Percentiles rank a stretch among this genome's conserved stretches.
Conservation (phyloP, 257 asterid species). For the Voacanga thouarsii region DNA sequence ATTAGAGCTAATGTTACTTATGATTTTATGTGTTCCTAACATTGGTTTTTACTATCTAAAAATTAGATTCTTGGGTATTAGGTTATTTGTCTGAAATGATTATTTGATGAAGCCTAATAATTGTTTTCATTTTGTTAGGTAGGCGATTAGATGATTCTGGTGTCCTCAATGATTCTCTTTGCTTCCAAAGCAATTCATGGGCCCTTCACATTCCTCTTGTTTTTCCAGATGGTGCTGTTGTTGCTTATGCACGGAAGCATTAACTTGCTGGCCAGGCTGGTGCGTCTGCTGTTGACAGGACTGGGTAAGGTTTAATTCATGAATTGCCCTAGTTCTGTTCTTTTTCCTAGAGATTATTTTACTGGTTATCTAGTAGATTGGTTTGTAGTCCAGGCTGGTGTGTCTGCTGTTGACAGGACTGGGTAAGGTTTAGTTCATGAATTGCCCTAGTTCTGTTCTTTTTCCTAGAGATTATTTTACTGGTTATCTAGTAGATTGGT, state of each 20-base stretch:
- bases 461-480: not conserved
- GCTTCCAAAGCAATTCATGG: constrained; percentile 91
- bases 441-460: not conserved
- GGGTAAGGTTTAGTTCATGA: constrained; percentile 40
- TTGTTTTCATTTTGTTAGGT: constrained; percentile 42
- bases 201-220: constrained; percentile 99
- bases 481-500: not conserved
- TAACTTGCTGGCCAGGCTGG: constrained; percentile 99
- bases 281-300: constrained; percentile 97
- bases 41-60: not conserved
- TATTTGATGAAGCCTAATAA: too few relatives aligned
- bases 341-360: not conserved
- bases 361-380: too few relatives aligned
- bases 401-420: constrained; percentile 97
- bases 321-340: not conserved
- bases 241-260: constrained; percentile 98
- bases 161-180: constrained; percentile 81
- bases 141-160: constrained; percentile 92
- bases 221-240: constrained; percentile 98
- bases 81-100: not conserved
- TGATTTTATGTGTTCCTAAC: too few relatives aligned
- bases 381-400: constrained; percentile 99
- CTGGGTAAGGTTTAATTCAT: constrained; percentile 49
- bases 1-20: too few relatives aligned
- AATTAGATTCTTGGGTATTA: not conserved